Conservation (phyloP, 2,329 filamentous ascomycete species). For the Calonectria naviculata region DNA sequence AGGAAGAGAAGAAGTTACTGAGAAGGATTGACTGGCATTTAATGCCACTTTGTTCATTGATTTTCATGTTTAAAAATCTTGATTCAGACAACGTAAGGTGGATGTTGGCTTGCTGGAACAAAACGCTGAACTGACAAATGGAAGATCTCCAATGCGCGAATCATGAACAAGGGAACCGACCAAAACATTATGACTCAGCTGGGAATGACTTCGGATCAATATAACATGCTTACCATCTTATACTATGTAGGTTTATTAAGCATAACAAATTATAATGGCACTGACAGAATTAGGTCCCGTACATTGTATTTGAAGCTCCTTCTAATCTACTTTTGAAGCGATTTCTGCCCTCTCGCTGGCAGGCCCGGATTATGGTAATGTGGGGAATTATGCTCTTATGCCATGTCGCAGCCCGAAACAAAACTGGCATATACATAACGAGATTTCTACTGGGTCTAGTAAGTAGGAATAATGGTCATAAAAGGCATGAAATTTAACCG, state of each 20-base stretch:
- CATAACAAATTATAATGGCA: neutral
- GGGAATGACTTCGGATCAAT: slow-evolving; percentile 51
- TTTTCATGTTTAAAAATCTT: slow-evolving; percentile 54
- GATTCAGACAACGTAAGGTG: slow-evolving; percentile 48
- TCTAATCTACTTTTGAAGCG: slow-evolving; percentile 53
- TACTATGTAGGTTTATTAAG: slow-evolving; percentile 48
- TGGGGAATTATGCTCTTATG: neutral
- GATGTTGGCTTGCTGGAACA: neutral
- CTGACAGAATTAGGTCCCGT: slow-evolving; percentile 44
- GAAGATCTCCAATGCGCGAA: slow-evolving; percentile 52
- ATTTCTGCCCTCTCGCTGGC: slow-evolving; percentile 52
- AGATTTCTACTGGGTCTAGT: slow-evolving; percentile 11
- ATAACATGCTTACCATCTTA: slow-evolving; percentile 50
- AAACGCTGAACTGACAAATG: neutral
- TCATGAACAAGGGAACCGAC: slow-evolving; percentile 54
- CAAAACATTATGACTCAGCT: slow-evolving; percentile 55
- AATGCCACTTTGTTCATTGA: slow-evolving; percentile 46
- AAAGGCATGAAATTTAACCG: neutral
- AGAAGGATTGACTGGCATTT: slow-evolving; percentile 39
- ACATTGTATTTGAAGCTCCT: slow-evolving; percentile 52
- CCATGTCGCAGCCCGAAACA: neutral
- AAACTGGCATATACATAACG: neutral
- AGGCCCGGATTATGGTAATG: slow-evolving; percentile 53
- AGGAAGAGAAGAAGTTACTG: slow-evolving; percentile 38
- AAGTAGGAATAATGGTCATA: neutral